Base-by-base conservation (phyloP, 1,284 basidiomycete species). In the Melampsora americana region DNA sequence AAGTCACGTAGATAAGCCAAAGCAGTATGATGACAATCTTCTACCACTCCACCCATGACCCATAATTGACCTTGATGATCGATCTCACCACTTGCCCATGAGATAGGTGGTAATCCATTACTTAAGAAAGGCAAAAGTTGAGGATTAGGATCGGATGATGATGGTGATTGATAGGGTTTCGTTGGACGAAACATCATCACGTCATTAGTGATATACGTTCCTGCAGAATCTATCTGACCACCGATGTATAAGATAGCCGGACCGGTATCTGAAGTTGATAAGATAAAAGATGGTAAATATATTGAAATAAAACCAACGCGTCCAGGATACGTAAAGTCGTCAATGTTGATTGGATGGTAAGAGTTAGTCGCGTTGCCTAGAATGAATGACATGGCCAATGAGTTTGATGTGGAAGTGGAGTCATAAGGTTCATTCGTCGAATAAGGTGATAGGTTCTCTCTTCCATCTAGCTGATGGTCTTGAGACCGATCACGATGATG, bases 201-300 rank as follows among this genome's bases (percentile, higher is more conserved):
- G 16, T 62, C 61, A 35, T 62, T 62, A 20, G 61, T 62, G 61
- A 62, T 62, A 35, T 39, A 62, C 20, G 20, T 62, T 62, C 61
- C 61, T 35, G 23, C 20, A 20, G n/a, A n/a, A 23, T 28, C 20
- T 39, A 62, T 28, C 30, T 62, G 61, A 62, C 61, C 61, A 18
- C 61, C 61, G 18, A 62, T 62, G 32, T 62, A 39, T 23, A 62
- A 30, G 20, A 62, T 62, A 30, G 32, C 61, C 11, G 61, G 61
- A 28, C 61, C 61, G 6, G 20, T 20, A 62, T 62, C 61, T 39
- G 26, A 28, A 62, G n/a, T 5, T 28, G 61, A 62, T 14, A 62
- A 30, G 7, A 14, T 62, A 20, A 62, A 62, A 16, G 61, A 62
- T 39, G 26, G 28, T 30, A 62, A 16, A 20, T 62, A 39, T 20